These are phyloP conservation scores for Adenanthera pavonina DNA, from an alignment of 306 rosid genomes.

Conservation along the genomic window DNA sequence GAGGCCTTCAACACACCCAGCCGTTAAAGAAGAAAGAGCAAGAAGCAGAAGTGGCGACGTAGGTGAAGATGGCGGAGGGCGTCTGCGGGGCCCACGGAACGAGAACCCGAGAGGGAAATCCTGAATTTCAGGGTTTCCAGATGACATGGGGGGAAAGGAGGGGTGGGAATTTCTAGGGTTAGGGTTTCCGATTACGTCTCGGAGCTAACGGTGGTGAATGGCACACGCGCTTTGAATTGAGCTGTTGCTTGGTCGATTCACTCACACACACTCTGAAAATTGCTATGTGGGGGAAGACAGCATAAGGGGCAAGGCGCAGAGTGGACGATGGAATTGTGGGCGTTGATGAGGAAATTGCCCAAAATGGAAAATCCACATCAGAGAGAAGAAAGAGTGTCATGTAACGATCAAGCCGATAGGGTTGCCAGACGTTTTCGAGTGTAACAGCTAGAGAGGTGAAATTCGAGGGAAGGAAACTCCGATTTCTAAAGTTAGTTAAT, in stretches of 20 bases:
- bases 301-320: not conserved
- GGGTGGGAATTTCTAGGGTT: not conserved
- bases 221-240: conserved; percentile 4
- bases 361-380: not conserved
- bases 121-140: not conserved
- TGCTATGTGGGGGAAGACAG: not conserved
- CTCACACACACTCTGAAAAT: not conserved
- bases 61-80: not conserved
- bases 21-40: not conserved
- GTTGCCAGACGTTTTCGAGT: not conserved
- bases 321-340: not conserved
- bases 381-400: not conserved
- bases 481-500: not conserved
- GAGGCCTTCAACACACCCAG: not conserved
- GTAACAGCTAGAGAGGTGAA: not conserved
- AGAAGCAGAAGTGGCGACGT: not conserved
- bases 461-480: not conserved
- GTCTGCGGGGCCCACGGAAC: not conserved
- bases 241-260: not conserved
- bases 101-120: not conserved
- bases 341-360: not conserved
- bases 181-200: conserved; percentile 30
- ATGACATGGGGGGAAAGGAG: not conserved
- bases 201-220: conserved; percentile 30
- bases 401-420: not conserved